These are phyloP conservation scores for Trichoderma gamsii DNA, from an alignment of 495 filamentous ascomycete species.

Conservation along the genomic window DNA sequence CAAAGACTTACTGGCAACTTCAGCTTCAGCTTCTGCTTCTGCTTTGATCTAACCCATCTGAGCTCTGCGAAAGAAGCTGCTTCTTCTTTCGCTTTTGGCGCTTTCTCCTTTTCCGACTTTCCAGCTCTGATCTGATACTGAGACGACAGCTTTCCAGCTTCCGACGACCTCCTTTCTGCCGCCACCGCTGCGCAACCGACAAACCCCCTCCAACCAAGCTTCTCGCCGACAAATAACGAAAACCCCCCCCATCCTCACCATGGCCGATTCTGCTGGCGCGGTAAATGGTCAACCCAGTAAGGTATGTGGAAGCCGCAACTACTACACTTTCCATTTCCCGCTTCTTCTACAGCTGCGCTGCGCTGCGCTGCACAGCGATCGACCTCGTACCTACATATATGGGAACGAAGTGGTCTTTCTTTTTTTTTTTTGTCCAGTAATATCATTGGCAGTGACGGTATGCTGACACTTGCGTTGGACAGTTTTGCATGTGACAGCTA, in stretches of 20 bases:
- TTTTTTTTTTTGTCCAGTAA: not conserved
- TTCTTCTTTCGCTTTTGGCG: not conserved
- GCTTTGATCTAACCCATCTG: not conserved
- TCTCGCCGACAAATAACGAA: not conserved
- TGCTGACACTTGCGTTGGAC: conserved; percentile 20
- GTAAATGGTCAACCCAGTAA: conserved; percentile 2
- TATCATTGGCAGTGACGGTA: not conserved
- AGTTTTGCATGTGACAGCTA: conserved; percentile 6
- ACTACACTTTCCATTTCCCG: conserved; percentile 7
- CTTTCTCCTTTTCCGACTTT: not conserved
- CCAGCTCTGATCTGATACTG: not conserved
- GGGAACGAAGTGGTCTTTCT: not conserved
- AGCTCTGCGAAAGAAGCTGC: not conserved
- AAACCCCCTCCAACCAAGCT: not conserved
- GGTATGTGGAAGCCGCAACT: not conserved
- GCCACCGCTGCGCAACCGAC: not conserved
- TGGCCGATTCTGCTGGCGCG: conserved; percentile 6
- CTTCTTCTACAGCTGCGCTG: not conserved
- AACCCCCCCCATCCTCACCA: not conserved
- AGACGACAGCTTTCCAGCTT: not conserved
- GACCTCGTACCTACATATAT: conserved; percentile 11
- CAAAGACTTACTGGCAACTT: not conserved
- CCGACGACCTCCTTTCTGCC: not conserved
- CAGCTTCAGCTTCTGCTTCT: not conserved
- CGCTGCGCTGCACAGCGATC: not conserved